Percentiles rank a stretch among this genome's conserved stretches.
Conservation (phyloP, 441 rosid genomes). For the Brassica balearica region DNA sequence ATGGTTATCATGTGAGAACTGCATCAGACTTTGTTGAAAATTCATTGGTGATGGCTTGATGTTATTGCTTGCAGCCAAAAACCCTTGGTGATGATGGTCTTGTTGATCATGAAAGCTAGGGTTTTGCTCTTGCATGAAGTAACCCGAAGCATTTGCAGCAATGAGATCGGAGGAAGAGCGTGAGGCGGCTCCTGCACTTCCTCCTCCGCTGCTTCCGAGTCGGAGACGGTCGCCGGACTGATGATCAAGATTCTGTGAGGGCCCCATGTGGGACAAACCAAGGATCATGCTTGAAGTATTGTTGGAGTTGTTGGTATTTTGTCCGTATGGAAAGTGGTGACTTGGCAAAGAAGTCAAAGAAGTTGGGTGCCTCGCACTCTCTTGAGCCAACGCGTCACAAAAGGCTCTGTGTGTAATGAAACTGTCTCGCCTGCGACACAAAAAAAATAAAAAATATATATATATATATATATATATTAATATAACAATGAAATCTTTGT, state of each 20-base stretch:
- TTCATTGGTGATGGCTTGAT: slow-evolving; percentile 37
- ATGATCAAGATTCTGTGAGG: slow-evolving; percentile 47
- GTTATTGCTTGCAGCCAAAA: slow-evolving; percentile 39
- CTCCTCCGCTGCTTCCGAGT: slow-evolving; percentile 46
- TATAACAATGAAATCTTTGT: neutral
- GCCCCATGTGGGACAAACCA: slow-evolving; percentile 60
- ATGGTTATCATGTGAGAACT: slow-evolving; percentile 49
- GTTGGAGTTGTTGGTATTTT: slow-evolving; percentile 43
- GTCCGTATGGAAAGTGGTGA: slow-evolving; percentile 53
- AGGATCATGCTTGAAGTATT: slow-evolving; percentile 50
- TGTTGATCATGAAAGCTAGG: slow-evolving; percentile 58
- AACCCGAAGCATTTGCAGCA: slow-evolving; percentile 43
- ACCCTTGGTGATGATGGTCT: slow-evolving; percentile 49
- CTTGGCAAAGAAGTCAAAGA: slow-evolving; percentile 54
- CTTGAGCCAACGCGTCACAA: slow-evolving; percentile 83
- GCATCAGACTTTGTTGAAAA: slow-evolving; percentile 57
- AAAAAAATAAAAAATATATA: neutral
- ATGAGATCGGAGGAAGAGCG: slow-evolving; percentile 50
- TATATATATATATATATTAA: too few species aligned
- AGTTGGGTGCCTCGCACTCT: slow-evolving; percentile 70
- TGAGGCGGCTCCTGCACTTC: slow-evolving; percentile 29
- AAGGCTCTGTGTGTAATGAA: slow-evolving; percentile 87
- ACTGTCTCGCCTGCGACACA: slow-evolving; percentile 72
- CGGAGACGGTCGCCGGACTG: slow-evolving; percentile 50
- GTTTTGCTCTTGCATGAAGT: slow-evolving; percentile 56